Evolutionary conservation across 2,329 filamentous ascomycete genomes (phyloP), one percentile per base, ranked within the genome.

Genomic region (Penicillium sp.): DNA sequence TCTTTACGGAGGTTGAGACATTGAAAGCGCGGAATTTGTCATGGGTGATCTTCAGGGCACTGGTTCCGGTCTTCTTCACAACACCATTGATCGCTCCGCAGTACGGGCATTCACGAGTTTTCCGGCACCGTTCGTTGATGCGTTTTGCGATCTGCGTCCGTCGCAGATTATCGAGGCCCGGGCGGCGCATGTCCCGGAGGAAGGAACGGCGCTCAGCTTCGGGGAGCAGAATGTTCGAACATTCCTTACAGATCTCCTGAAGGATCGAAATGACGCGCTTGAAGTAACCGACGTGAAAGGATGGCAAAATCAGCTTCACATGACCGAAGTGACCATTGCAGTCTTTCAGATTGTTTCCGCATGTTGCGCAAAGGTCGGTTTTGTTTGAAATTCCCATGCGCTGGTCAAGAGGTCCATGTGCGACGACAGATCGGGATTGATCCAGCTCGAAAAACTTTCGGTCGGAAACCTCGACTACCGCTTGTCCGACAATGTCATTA

Each of bases 261-360:
- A 99, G 78, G 48, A 95, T 91, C 37, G 85, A 86, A 66, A 95
- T 92, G 56, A 93, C 89, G 68, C 95, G 90, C 67, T 90, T 93
- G 62, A 99, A 81, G 67, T 96, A 99, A 31, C 93, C 93, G 57
- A 97, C 90, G 67, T 99, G 93, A 65, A 97, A 97, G 36, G 87
- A 89, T 3, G 93, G 93, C 43, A 99, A 77, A 1, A 92, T 89
- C 12, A 99, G 81, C 63, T 88, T 84, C 62, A 99, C 87, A 71
- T 96, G 87, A 39, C 93, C 93, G 65, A 97, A 99, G 71, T 99
- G 93, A 11, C 93, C 93, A 60, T 89, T 93, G 71, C 93, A 99
- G 57, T 86, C 83, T 62, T 89, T 82, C 27, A 97, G 77, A 13
- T 83, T 80, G 64, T 91, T 83, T 40, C 88, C 83, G 67, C 93